Conservation (phyloP, 768 basidiomycete species). For the Goffeauzyma gilvescens region DNA sequence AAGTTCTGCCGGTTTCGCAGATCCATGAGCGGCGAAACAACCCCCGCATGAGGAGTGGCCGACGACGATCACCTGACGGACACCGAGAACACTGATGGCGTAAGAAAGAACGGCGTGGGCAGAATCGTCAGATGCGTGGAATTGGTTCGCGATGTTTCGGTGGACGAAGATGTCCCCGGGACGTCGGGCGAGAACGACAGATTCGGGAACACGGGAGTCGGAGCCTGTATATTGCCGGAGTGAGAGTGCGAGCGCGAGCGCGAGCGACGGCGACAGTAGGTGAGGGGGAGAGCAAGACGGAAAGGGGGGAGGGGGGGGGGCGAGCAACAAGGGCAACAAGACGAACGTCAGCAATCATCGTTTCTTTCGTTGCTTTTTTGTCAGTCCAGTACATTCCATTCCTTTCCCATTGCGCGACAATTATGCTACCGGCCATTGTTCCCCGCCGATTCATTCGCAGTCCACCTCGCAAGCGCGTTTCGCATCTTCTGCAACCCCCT, state of each 20-base stretch:
- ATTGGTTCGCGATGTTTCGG: slow-evolving; percentile 79
- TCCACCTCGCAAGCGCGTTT: too few species aligned
- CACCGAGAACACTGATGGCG: slow-evolving; percentile 50
- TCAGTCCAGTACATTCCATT: too few species aligned
- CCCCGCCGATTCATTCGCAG: too few species aligned
- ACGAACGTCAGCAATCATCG: background rate
- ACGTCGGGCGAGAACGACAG: slow-evolving; percentile 36
- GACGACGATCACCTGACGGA: slow-evolving; percentile 51
- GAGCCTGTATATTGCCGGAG: too few species aligned
- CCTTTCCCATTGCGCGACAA: too few species aligned
- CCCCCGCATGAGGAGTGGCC: slow-evolving; percentile 76
- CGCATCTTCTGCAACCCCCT: too few species aligned
- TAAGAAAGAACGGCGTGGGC: slow-evolving; percentile 54
- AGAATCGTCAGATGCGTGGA: slow-evolving; percentile 52
- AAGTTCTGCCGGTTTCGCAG: slow-evolving; percentile 9
- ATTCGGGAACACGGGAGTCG: slow-evolving; percentile 70
- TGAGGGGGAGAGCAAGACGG: background rate
- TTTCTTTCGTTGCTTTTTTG: background rate
- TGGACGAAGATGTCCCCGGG: slow-evolving; percentile 69
- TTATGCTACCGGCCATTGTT: too few species aligned
- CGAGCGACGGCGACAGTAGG: background rate
- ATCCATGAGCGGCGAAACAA: slow-evolving; percentile 34
- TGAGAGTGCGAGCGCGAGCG: too few species aligned
- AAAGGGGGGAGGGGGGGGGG: background rate
- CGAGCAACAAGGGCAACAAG: background rate